Base-by-base conservation (phyloP, 2,329 filamentous ascomycete genomes). In the Fusarium temperatum region DNA sequence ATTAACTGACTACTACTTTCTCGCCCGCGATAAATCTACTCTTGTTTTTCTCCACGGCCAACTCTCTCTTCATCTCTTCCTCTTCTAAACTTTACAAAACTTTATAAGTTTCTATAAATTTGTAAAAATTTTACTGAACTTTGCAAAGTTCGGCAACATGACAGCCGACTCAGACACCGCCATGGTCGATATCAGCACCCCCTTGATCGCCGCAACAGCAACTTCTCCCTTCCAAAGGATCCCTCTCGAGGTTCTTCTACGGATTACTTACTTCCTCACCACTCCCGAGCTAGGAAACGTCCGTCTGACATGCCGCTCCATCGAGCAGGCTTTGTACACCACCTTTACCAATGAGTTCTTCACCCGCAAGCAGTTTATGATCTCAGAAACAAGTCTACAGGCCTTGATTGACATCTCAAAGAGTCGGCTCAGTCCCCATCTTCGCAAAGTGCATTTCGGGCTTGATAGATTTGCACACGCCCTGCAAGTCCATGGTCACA, bases 271-370 rank as follows among this genome's bases (percentile, higher is more conserved):
- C 8, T 81, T 84, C 54, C 85, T 93, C 24, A 82, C 83, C 0
- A 92, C 91, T 0, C 61, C 80, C 0, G 90, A 92, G 13, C 85
- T 92, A 24, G 84, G 87, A 66, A 78, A 81, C 18, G 78, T 92
- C 13, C 89, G 91, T 12, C 81, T 86, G 22, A 85, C 85, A 6
- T 91, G 89, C 82, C 89, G 86, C 63, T 79, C 83, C 24, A 77
- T 90, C 18, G 90, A 92, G 77, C 80, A 81, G 26, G 82, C 83
- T 4, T 82, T 92, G 18, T 89, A 89, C 79, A 82, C 85, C 55
- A 83, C 83, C 39, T 93, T 92, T 74, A 84, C 87, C 35, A 83
- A 83, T 30, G 90, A 92, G 71, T 93, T 91, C 83, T 93, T 93
- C 81, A 84, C 83, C 57, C 90, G 89, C 79, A 89, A 88, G 75